These are phyloP conservation scores for Blastobotrys peoriensis DNA, from an alignment of 805 yeast genomes.

Conservation along the genomic window DNA sequence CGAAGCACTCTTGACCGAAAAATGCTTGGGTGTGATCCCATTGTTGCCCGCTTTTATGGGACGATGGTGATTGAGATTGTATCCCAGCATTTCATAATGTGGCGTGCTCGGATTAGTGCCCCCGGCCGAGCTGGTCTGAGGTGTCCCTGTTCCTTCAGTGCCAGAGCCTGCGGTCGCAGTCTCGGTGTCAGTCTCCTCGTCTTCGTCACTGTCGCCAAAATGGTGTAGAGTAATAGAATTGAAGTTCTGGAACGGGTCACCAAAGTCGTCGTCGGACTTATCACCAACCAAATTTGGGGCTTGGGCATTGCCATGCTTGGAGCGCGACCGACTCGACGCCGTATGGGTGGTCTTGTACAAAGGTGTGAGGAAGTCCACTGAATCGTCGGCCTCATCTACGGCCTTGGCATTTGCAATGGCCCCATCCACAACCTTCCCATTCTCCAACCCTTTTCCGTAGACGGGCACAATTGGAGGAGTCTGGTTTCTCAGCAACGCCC, in stretches of 20 bases:
- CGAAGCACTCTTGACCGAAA: conserved; percentile 3
- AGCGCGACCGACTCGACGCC: conserved; percentile 3
- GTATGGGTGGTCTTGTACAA: conserved; percentile 5
- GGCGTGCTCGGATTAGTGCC: neutral
- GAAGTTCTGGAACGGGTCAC: conserved; percentile 80
- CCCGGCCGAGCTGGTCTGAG: too few species aligned
- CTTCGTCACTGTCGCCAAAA: conserved; percentile 45
- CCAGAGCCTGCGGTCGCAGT: too few species aligned
- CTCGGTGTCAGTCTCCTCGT: conserved; percentile 21
- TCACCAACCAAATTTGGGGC: neutral
- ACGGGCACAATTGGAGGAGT: conserved; percentile 96
- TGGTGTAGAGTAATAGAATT: conserved; percentile 83
- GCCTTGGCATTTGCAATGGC: conserved; percentile 15
- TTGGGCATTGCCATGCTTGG: neutral
- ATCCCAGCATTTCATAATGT: conserved; percentile 7
- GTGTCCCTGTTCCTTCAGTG: too few species aligned
- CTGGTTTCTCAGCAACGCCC: conserved; percentile 92
- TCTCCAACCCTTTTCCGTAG: conserved; percentile 34
- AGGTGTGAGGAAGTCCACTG: conserved; percentile 25
- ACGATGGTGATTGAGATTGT: conserved; percentile 3
- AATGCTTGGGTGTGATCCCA: neutral
- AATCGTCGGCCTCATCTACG: conserved; percentile 24
- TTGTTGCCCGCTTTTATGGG: conserved; percentile 1
- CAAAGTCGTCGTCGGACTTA: conserved; percentile 21
- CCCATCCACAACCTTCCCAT: conserved; percentile 47